Evolutionary conservation across 2,329 filamentous ascomycete genomes (phyloP).

Genomic region (Colletotrichum eremochloae): DNA sequence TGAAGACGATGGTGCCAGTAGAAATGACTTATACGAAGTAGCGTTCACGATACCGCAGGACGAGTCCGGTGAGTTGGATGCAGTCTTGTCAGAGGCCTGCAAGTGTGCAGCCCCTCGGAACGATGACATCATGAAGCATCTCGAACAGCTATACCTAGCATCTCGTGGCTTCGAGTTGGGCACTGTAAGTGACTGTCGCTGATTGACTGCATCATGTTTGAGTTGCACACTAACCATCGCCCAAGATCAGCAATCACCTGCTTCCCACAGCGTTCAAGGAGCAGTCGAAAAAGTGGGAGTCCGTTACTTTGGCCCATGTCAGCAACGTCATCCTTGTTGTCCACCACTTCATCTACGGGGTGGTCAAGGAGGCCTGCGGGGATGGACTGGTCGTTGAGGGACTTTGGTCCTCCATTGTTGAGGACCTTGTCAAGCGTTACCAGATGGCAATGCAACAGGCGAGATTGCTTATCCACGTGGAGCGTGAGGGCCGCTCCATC

Average conservation of each 20-base stretch:
- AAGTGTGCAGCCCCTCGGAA: slow-evolving; percentile 11
- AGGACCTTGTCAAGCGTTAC: slow-evolving; percentile 62
- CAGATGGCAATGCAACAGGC: slow-evolving; percentile 61
- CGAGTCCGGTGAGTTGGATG: slow-evolving; percentile 6
- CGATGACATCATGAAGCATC: slow-evolving; percentile 53
- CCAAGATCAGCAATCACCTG: slow-evolving; percentile 55
- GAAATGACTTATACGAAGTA: not conserved
- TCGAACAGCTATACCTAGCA: slow-evolving; percentile 50
- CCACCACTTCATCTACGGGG: slow-evolving; percentile 63
- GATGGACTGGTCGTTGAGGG: slow-evolving; percentile 58
- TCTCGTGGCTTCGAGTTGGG: slow-evolving; percentile 69
- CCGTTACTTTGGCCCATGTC: slow-evolving; percentile 62
- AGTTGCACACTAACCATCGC: not conserved
- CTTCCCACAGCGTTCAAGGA: slow-evolving; percentile 63
- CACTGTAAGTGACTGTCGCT: slow-evolving; percentile 52
- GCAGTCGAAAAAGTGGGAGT: slow-evolving; percentile 67
- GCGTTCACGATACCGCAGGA: not conserved
- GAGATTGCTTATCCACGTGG: slow-evolving; percentile 65
- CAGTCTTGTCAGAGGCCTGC: slow-evolving; percentile 38
- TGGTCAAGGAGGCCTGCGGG: slow-evolving; percentile 58
- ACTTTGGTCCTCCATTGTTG: slow-evolving; percentile 57
- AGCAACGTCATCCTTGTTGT: slow-evolving; percentile 64
- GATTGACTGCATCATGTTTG: too few species aligned
- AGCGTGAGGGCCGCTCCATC: slow-evolving; percentile 58
- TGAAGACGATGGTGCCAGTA: not conserved